These are phyloP conservation scores for Coemansia sp. DNA, from an alignment of 192 early-diverging fungal genomes.

Conservation along the genomic window DNA sequence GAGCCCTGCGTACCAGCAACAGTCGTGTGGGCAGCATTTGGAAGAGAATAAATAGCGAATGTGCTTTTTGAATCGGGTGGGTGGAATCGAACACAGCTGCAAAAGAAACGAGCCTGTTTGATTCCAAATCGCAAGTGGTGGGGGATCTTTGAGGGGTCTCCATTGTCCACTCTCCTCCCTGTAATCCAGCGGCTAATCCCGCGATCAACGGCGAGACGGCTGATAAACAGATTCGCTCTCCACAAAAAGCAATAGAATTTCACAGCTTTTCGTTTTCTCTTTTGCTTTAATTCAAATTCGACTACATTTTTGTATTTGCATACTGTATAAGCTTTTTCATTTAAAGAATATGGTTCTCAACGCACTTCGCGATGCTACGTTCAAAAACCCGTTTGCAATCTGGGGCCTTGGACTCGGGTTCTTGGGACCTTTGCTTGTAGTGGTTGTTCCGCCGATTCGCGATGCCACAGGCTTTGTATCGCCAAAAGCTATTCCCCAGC, in stretches of 20 bases:
- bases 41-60: neutral
- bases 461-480: conserved; percentile 28
- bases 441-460: conserved; percentile 39
- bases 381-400: conserved; percentile 44
- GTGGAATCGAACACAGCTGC: neutral
- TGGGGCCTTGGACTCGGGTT: conserved; percentile 53
- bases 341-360: conserved; percentile 14
- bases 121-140: too few relatives aligned
- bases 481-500: conserved; percentile 28
- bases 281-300: neutral
- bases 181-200: too few relatives aligned
- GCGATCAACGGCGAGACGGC: too few relatives aligned
- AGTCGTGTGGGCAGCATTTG: neutral
- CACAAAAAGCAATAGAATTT: too few relatives aligned
- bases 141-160: too few relatives aligned
- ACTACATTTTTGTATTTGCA: neutral
- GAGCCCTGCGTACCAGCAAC: neutral
- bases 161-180: too few relatives aligned
- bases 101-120: neutral
- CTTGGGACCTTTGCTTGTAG: conserved; percentile 33
- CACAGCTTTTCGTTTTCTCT: neutral
- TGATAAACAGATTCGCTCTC: too few relatives aligned
- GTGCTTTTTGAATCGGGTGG: neutral
- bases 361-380: conserved; percentile 46
- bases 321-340: too few relatives aligned